Percentiles rank a stretch among this genome's conserved stretches.
phyloP scores from a whole-genome alignment of 2,329 filamentous ascomycete genomes.

The Aspergillus phoenicis region DNA sequence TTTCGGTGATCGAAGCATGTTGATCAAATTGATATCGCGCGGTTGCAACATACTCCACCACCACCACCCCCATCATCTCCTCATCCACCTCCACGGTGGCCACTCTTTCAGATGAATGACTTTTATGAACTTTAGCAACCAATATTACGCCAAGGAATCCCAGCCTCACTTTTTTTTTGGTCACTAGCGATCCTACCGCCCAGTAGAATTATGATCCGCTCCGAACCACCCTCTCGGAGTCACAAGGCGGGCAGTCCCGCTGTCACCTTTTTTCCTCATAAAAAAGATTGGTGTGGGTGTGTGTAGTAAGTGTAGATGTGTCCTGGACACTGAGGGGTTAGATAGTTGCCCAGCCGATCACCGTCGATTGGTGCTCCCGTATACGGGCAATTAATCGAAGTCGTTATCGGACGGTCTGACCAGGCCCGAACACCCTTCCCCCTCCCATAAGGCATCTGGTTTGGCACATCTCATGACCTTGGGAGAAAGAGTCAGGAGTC shows the following conservation, averaged over 20 bases:
- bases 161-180: constrained; percentile 13
- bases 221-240: constrained; percentile 15
- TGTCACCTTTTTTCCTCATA: constrained; percentile 6
- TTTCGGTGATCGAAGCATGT: background rate
- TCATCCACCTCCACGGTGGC: too few relatives aligned
- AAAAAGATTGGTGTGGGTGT: too few relatives aligned
- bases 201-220: constrained; percentile 17
- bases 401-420: background rate
- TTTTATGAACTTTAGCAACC: background rate
- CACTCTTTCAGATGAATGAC: background rate
- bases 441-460: background rate
- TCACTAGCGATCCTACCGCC: constrained; percentile 1
- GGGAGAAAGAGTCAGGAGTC: background rate
- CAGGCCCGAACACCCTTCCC: background rate
- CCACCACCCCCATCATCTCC: too few relatives aligned
- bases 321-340: too few relatives aligned
- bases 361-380: background rate
- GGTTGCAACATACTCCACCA: too few relatives aligned
- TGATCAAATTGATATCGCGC: background rate
- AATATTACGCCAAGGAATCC: constrained; percentile 1
- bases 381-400: background rate
- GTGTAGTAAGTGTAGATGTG: too few relatives aligned
- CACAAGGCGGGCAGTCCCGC: constrained; percentile 19
- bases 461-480: background rate
- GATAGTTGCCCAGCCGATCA: background rate